phyloP scores from a whole-genome alignment of 441 rosid genomes.

The Pelargonium myrrhifolium region DNA sequence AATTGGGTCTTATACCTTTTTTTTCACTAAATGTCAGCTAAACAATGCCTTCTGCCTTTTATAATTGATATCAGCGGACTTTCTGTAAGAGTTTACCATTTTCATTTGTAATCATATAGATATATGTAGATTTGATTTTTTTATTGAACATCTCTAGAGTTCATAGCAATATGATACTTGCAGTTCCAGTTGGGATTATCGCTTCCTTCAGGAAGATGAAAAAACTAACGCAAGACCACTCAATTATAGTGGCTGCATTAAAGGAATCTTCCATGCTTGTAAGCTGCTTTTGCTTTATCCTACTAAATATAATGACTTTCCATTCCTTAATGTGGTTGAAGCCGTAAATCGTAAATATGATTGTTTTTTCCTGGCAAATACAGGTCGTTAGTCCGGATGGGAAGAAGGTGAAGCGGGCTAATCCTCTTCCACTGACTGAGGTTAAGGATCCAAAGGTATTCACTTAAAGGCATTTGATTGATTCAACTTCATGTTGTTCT shows the following conservation, averaged over 20 bases:
- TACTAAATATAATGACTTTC: constrained; percentile 6
- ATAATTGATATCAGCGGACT: background rate
- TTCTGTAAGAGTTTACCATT: background rate
- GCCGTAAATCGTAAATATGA: background rate
- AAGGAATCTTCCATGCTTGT: constrained; percentile 76
- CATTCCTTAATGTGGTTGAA: background rate
- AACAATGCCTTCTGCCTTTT: no score
- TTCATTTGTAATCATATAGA: no score
- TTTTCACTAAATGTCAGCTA: no score
- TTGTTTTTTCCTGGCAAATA: background rate
- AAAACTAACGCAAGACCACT: constrained; percentile 55
- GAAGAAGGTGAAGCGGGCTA: constrained; percentile 70
- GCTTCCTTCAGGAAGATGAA: constrained; percentile 72
- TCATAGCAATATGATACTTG: constrained; percentile 17
- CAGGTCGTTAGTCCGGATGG: constrained; percentile 69
- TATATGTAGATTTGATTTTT: no score
- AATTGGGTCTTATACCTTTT: no score
- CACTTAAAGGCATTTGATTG: constrained; percentile 16
- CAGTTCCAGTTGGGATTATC: constrained; percentile 65
- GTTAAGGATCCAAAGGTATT: constrained; percentile 72
- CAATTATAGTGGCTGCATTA: constrained; percentile 49
- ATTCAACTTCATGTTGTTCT: constrained; percentile 1
- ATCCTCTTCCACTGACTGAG: constrained; percentile 55
- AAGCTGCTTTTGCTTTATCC: constrained; percentile 20
- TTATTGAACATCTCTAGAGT: background rate